Evolutionary conservation across 192 early-diverging fungal genomes (phyloP), one percentile per base, ranked within the genome.

Genomic region (Dispira parvispora): DNA sequence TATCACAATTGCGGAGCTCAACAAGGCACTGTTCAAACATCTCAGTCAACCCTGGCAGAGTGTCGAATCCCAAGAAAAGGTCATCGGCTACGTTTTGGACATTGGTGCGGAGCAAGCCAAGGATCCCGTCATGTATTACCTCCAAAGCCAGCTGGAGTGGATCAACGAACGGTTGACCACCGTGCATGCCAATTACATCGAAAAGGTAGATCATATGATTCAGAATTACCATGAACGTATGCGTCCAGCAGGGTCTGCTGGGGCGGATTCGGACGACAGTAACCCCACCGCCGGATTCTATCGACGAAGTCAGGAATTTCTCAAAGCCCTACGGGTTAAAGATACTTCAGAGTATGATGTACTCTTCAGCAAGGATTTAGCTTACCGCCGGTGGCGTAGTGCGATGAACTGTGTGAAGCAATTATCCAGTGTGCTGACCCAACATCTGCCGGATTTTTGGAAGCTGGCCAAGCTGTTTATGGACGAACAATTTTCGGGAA

Each of bases 381-480:
- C 67, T 49, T 76, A 69, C 47, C 85, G 85, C 63, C 69, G 76
- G 27, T 92, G 91, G 87, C 78, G 82, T 54, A 80, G 85, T 1
- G 85, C 78, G 11, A 65, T 80, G 11, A 73, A 76, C 0, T 69
- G 88, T 23, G 83, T 92, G 42, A 84, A 88, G 67, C 75, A 76
- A 11, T 72, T 92, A 8, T 92, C 90, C n/a, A 79, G 85, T 50
- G 72, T 88, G 11, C 69, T 98, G 16, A 63, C 80, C 23, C 77
- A 82, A 43, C 78, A 80, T 42, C 63, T 98, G 56, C 92, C 91
- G 6, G 89, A 91, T 63, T 98, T 98, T 76, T 95, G 94, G 90
- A 84, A 88, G 70, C 69, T 95, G 2, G 87, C 89, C 54, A 82
- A 83, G 60, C 80, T 89, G 5, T 98, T 81, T 65, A 87, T 88